Evolutionary conservation across 169 alveolate genomes (phyloP).

Genomic region (Plasmodium cynomolgi): DNA sequence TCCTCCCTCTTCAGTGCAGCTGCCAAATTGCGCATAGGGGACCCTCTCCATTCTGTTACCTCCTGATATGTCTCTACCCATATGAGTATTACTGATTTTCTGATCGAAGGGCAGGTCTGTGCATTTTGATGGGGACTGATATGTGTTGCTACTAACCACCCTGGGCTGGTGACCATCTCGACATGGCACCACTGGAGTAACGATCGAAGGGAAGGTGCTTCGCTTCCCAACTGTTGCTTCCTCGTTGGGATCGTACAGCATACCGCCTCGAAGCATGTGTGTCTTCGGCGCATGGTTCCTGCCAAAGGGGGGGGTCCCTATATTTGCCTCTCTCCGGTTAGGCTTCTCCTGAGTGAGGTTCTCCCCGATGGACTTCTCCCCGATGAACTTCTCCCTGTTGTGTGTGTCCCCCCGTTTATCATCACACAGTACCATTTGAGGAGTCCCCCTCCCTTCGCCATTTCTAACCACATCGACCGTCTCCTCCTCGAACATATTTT

Average conservation of each 20-base stretch:
- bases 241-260: not conserved
- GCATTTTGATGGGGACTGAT: not conserved
- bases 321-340: not conserved
- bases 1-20: not conserved
- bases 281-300: not conserved
- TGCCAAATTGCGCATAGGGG: not conserved
- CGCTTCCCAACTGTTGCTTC: not conserved
- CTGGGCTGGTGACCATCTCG: not conserved
- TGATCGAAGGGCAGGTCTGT: not conserved
- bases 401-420: not conserved
- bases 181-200: not conserved
- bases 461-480: not conserved
- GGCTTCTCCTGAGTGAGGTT: too few relatives aligned
- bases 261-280: not conserved
- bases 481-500: not conserved
- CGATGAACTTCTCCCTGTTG: not conserved
- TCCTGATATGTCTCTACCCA: not conserved
- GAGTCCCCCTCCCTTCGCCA: not conserved
- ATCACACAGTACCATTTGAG: too few relatives aligned
- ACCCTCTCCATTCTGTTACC: not conserved
- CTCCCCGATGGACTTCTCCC: not conserved
- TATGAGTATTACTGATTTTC: not conserved
- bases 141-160: not conserved
- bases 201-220: not conserved
- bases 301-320: not conserved